Evolutionary conservation across 106 monocot genomes (phyloP), one percentile per base, ranked within the genome.

Genomic region (Iris macrosiphon): DNA sequence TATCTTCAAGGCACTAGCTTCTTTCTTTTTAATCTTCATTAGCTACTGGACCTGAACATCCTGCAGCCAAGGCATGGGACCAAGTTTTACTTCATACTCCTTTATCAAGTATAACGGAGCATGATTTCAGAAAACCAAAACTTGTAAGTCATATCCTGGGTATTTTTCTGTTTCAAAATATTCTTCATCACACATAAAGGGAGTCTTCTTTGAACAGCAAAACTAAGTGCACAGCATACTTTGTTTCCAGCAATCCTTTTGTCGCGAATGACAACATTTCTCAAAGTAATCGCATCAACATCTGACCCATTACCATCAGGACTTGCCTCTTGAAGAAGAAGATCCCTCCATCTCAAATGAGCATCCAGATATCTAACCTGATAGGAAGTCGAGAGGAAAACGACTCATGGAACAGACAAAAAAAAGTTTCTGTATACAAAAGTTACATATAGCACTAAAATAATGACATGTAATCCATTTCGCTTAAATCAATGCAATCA

Each of bases 351-450:
- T 66, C 72, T 78, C 63, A 91, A 60, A 58, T 91, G 69, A 39
- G 81, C 62, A 76, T 85, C 85, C 48, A 92, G 78, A 73, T 79
- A 73, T 59, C 91, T 78, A 18, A 92, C 79, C 85, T 91, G 78
- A 46, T 62, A 37, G 27, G 48, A 1, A 57, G 1, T 26, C 47
- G 34, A 12, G 37, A 18, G 14, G 24, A 24, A 26, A 38, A 19
- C 27, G 40, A 30, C 32, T 2, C 32, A 40, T 13, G 16, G 12
- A 9, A 23, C n/a, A 52, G 31, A 5, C 35, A 38, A 4, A 2
- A 26, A 60, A 47, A 48, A 44, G 27, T n/a, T n/a, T n/a, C n/a
- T n/a, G n/a, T n/a, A n/a, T n/a, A n/a, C n/a, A n/a, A n/a, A n/a
- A n/a, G n/a, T n/a, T n/a, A n/a, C n/a, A n/a, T n/a, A n/a, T n/a